A percentile compares a stretch with the other conserved stretches of the same genome.
Conservation (phyloP, 2,329 filamentous ascomycete genomes). For the Apiospora malaysiana region DNA sequence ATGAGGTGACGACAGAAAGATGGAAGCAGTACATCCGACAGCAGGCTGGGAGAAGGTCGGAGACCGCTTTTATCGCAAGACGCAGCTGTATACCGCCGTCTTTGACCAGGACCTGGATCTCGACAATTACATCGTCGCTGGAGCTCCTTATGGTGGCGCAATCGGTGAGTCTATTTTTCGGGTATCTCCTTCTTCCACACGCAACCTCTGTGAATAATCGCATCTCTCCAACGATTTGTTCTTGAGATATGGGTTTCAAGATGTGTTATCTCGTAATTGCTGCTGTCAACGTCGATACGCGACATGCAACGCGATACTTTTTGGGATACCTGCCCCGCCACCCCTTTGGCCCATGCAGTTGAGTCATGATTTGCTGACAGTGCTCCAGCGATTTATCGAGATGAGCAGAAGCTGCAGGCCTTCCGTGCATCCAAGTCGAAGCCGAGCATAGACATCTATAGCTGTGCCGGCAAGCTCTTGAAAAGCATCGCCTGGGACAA, state of each 20-base stretch:
- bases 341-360: neutral
- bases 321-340: neutral
- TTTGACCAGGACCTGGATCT: constrained; percentile 94
- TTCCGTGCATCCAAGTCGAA: constrained; percentile 78
- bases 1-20: constrained; percentile 44
- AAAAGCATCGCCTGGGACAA: constrained; percentile 91
- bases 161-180: constrained; percentile 68
- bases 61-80: constrained; percentile 93
- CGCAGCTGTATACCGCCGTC: constrained; percentile 88
- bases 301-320: neutral
- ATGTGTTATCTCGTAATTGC: neutral
- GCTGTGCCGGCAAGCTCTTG: constrained; percentile 87
- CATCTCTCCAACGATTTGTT: neutral
- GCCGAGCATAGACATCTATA: constrained; percentile 92
- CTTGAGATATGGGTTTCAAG: neutral
- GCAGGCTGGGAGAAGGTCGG: constrained; percentile 95
- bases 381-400: constrained; percentile 78
- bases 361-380: neutral
- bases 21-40: constrained; percentile 70
- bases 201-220: neutral
- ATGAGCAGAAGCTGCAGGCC: constrained; percentile 82
- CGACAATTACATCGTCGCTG: constrained; percentile 90
- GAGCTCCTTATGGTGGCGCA: constrained; percentile 91
- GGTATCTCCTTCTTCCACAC: neutral
- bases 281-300: neutral